Evolutionary conservation across 2,329 filamentous ascomycete genomes (phyloP), one percentile per base, ranked within the genome.

Genomic region (Stachybotrys chartarum): DNA sequence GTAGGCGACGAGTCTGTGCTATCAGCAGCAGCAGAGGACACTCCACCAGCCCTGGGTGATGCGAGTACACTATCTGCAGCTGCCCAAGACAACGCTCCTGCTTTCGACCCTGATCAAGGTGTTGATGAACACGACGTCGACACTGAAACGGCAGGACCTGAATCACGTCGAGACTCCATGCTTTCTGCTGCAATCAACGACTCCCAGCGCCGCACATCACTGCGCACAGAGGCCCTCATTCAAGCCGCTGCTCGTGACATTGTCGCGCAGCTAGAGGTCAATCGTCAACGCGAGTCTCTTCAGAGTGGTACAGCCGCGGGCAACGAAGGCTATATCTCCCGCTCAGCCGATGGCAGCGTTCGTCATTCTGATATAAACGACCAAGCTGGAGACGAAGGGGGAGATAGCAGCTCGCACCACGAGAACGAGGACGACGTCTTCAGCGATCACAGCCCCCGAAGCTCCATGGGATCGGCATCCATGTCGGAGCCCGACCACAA

Each of bases 381-480:
- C n/a, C 58, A 59, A 55, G 59, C 53, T 51, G 56, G 53, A n/a
- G 65, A 67, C 1, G 66, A 68, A 14, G 66, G 56, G 2, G 73
- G 68, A 7, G 74, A 79, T 50, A 76, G 71, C 63, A 78, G 76
- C 65, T 81, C 78, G 1, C 78, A 78, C 54, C 73, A 80, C 56
- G 78, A 76, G 32, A 71, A 72, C 48, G 79, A 82, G 24, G 79
- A 82, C 60, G 80, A 83, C 52, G 77, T 84, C 17, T 84, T 85
- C 63, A 84, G 80, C 67, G 79, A 80, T 60, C 75, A 73, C 69
- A 85, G 76, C 66, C 77, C 76, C 1, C 77, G 80, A 45, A 84
- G 79, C 65, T 84, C 82, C 1, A 65, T 82, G 55, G 79, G 79
- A 2, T 82, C 79, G 0, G 71, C 76, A 57, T 84, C 81, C 1